Evolutionary conservation across 73 alveolate species (phyloP).

Genomic region (Tetrahymena malaccensis): DNA sequence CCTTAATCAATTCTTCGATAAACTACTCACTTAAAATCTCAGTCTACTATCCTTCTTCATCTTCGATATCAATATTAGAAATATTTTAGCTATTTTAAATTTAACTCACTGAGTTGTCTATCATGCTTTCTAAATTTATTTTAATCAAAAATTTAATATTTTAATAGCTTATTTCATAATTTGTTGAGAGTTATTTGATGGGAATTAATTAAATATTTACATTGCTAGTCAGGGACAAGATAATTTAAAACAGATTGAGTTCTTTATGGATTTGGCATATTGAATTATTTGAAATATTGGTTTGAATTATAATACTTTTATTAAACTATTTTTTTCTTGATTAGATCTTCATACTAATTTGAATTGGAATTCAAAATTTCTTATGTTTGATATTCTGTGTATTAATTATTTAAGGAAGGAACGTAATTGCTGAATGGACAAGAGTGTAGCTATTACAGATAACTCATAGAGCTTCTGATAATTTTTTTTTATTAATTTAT

Average conservation of each 20-base stretch:
- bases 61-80: background rate
- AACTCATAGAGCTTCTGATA: background rate
- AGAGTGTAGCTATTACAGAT: background rate
- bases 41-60: background rate
- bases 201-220: background rate
- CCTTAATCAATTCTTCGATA: background rate
- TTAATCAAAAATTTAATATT: background rate
- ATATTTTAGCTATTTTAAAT: background rate
- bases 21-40: background rate
- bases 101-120: background rate
- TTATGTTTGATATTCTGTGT: background rate
- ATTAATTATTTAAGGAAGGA: background rate
- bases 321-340: background rate
- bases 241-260: background rate
- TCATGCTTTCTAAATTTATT: background rate
- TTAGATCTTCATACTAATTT: background rate
- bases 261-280: background rate
- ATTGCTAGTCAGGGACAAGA: background rate
- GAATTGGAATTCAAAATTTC: background rate
- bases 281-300: background rate
- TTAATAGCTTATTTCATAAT: background rate
- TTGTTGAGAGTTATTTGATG: too few relatives aligned
- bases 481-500: background rate
- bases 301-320: background rate
- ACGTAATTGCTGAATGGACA: background rate